Percentiles rank a stretch among this genome's conserved stretches.
These are phyloP conservation scores for Saccharomyces pastorianus DNA, from an alignment of 1,139 yeast species.

Conservation along the genomic window DNA sequence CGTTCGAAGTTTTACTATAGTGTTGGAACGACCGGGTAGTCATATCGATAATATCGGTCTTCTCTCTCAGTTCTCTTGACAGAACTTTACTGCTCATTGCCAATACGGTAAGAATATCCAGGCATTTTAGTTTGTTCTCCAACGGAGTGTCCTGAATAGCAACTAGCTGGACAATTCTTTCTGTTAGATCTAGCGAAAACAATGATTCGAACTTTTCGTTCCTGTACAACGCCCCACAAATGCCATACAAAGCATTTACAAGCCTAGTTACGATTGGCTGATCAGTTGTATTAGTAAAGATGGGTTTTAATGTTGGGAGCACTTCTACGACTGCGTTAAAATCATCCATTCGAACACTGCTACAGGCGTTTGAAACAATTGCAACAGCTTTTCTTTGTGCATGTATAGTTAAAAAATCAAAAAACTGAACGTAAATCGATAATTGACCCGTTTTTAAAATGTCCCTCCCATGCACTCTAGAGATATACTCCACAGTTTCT, in stretches of 20 bases:
- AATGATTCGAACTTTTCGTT: slow-evolving; percentile 17
- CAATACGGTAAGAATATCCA: slow-evolving; percentile 24
- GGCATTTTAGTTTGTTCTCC: slow-evolving; percentile 21
- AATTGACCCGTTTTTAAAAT: slow-evolving; percentile 56
- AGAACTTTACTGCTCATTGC: slow-evolving; percentile 15
- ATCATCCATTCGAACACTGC: slow-evolving; percentile 39
- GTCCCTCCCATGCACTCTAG: slow-evolving; percentile 45
- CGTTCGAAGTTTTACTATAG: slow-evolving; percentile 15
- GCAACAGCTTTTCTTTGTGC: slow-evolving; percentile 78
- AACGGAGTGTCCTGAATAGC: slow-evolving; percentile 17
- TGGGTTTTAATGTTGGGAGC: slow-evolving; percentile 54
- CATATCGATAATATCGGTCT: slow-evolving; percentile 13
- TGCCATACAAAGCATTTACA: slow-evolving; percentile 21
- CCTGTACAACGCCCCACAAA: slow-evolving; percentile 20
- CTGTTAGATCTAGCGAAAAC: slow-evolving; percentile 17
- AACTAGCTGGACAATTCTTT: slow-evolving; percentile 16
- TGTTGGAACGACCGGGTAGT: slow-evolving; percentile 17
- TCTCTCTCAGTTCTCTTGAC: slow-evolving; percentile 13
- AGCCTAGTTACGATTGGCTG: slow-evolving; percentile 17
- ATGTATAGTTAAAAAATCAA: slow-evolving; percentile 84
- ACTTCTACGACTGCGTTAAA: slow-evolving; percentile 43
- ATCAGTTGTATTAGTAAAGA: slow-evolving; percentile 55
- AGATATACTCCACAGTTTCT: slow-evolving; percentile 64
- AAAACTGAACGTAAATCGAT: slow-evolving; percentile 57
- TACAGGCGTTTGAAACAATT: slow-evolving; percentile 72